Base-by-base conservation (phyloP, 2,329 filamentous ascomycete species). In the Verticillium zaregamsianum region DNA sequence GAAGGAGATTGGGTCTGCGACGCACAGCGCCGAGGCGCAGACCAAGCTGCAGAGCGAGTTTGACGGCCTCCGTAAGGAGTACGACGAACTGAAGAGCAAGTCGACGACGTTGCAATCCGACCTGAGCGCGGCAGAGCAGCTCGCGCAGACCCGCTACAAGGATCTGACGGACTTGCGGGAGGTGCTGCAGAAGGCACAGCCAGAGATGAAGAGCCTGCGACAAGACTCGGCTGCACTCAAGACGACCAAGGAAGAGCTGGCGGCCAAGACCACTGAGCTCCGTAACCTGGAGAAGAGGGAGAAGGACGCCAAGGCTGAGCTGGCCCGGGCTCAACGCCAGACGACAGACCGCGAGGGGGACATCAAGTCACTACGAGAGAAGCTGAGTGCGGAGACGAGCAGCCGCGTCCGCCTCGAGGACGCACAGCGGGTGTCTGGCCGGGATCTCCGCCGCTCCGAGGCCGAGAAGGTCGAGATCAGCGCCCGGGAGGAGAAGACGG, bases 121-220 rank as follows among this genome's bases (percentile, higher is more conserved):
- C 71, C 82, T 98, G 3, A 90, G 88, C 2, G 93, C 93, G 2
- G 90, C 93, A 0, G 89, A 97, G 72, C 88, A 96, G 74, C 83
- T 98, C 14, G 92, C 95, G 0, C 89, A 96, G 64, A 90, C 86
- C 17, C 85, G 95, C 33, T 98, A 93, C 79, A 96, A 93, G 73
- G 93, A 98, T 63, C 79, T 97, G 2, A 89, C 88, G 0, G 91
- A 96, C 32, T 79, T 97, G 55, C 85, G 89, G 23, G 90, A 94
- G 64, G 81, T 93, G 2, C 76, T 97, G 33, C 89, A 93, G 66
- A 96, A 95, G 72, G 85, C 90, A 0, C 93, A 97, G 70, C 90
- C 92, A 0, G 94, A 99, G 74, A 79, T 98, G 28, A 90, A 89
- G 72, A 88, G 80, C 55, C 81, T 98, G 23, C 87, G 92, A 8